A percentile compares a stretch with the other conserved stretches of the same genome.
Conservation (phyloP, 2,329 filamentous ascomycete genomes). For the Alternaria dauci region DNA sequence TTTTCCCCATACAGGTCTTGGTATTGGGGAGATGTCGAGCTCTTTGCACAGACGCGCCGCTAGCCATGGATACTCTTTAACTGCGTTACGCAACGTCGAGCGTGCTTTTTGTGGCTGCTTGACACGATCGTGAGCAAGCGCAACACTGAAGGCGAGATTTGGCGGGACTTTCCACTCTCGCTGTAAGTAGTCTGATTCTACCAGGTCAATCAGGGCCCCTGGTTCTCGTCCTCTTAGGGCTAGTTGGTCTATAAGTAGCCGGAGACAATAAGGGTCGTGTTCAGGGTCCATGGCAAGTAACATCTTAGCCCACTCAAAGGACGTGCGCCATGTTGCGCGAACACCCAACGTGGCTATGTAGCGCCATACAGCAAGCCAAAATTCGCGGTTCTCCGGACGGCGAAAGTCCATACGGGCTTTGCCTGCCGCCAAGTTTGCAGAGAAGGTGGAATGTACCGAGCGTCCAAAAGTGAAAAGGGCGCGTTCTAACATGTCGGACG, state of each 20-base stretch:
- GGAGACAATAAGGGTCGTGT: slow-evolving; percentile 82
- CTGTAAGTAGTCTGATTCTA: slow-evolving; percentile 59
- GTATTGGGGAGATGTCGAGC: slow-evolving; percentile 76
- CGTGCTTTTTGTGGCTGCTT: slow-evolving; percentile 72
- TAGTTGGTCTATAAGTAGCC: slow-evolving; percentile 81
- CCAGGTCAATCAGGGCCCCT: slow-evolving; percentile 77
- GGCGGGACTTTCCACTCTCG: slow-evolving; percentile 64
- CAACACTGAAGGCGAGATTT: slow-evolving; percentile 78
- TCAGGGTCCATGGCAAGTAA: slow-evolving; percentile 76
- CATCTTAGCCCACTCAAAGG: slow-evolving; percentile 91
- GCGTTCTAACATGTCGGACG: slow-evolving; percentile 87
- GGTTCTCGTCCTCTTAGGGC: slow-evolving; percentile 83
- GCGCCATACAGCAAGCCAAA: slow-evolving; percentile 89
- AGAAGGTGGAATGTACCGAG: slow-evolving; percentile 83
- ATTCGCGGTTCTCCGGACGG: slow-evolving; percentile 86
- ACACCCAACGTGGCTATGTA: slow-evolving; percentile 86
- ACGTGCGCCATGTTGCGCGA: slow-evolving; percentile 93
- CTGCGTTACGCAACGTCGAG: slow-evolving; percentile 70
- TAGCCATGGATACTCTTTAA: slow-evolving; percentile 82
- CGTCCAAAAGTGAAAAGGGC: slow-evolving; percentile 94
- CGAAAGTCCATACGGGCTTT: slow-evolving; percentile 82
- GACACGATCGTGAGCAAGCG: slow-evolving; percentile 77
- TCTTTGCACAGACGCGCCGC: slow-evolving; percentile 82
- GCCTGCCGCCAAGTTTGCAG: slow-evolving; percentile 76
- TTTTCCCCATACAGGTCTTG: slow-evolving; percentile 83